Evolutionary conservation across 768 basidiomycete genomes (phyloP), one percentile per base, ranked within the genome.

Genomic region (Multifurca ochricompacta): DNA sequence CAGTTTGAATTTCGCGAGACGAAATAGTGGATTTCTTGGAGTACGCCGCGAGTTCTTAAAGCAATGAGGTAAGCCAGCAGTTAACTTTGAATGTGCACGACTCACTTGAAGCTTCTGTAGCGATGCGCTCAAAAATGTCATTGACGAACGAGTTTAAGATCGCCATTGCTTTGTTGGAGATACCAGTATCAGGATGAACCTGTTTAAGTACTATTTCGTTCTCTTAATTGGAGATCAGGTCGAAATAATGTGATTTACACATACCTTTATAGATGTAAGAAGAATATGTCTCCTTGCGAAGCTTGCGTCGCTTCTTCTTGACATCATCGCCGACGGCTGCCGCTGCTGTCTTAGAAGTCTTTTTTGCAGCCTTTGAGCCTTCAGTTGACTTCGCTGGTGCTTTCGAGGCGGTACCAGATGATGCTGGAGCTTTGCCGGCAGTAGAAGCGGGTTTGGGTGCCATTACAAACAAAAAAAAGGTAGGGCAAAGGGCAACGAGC

Each of bases 21-120:
- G 94, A 95, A 70, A 98, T 98, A 40, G 95, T 97, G 3, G 95
- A 96, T 73, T 96, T 95, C 82, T 97, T 95, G 52, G 94, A 96
- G 79, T 98, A 98, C 1, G 91, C 81, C 52, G 94, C 92, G 66
- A 98, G 91, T 74, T 95, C 89, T 91, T 64, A 4, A 32, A 2
- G 2, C 9, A 3, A 19, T 28, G 28, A 9, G 3, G n/a, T 53
- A 49, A 56, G 53, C 48, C 19, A 27, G 7, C 16, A 30, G 3
- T 32, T 37, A 21, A 0, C 40, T 18, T 14, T 7, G 1, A 21
- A 16, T 36, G 1, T 16, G 16, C 4, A 18, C 25, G 31, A 43
- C 86, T 55, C 50, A 91, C 89, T 91, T 60, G 88, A 91, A 47
- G 91, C 90, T 63, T 91, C 90, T 13, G 82, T 83, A 4, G 90